These are phyloP conservation scores for Auricularia cornea DNA, from an alignment of 768 basidiomycete species.

Conservation along the genomic window DNA sequence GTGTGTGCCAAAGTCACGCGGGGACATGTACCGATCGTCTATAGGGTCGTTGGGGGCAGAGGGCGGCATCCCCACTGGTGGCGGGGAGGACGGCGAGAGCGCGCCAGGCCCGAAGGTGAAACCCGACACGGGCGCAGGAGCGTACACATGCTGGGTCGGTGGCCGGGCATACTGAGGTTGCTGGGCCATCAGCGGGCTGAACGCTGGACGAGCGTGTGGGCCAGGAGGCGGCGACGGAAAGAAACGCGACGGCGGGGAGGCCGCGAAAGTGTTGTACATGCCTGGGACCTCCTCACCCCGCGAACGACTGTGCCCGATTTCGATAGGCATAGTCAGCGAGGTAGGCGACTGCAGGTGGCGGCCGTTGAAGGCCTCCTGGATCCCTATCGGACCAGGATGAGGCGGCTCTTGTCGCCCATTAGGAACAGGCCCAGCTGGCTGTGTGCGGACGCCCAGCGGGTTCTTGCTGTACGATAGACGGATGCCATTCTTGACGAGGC, in stretches of 20 bases:
- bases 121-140: background rate
- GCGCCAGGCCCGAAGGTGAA: background rate
- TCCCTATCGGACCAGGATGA: background rate
- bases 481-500: slow-evolving; percentile 92
- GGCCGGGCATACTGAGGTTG: background rate
- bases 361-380: background rate
- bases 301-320: background rate
- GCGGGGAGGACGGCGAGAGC: background rate
- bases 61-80: background rate
- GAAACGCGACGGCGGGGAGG: background rate
- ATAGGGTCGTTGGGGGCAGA: background rate
- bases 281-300: background rate
- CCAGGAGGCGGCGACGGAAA: background rate
- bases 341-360: background rate
- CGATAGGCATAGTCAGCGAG: background rate
- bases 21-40: background rate
- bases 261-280: background rate
- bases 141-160: background rate
- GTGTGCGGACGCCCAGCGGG: slow-evolving; percentile 85
- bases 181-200: background rate
- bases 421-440: background rate
- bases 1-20: background rate
- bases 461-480: slow-evolving; percentile 97
- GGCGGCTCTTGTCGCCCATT: background rate
- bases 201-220: background rate